Evolutionary conservation across 139 green algal genomes (phyloP).

Genomic region (Tetratostichococcus sp.): DNA sequence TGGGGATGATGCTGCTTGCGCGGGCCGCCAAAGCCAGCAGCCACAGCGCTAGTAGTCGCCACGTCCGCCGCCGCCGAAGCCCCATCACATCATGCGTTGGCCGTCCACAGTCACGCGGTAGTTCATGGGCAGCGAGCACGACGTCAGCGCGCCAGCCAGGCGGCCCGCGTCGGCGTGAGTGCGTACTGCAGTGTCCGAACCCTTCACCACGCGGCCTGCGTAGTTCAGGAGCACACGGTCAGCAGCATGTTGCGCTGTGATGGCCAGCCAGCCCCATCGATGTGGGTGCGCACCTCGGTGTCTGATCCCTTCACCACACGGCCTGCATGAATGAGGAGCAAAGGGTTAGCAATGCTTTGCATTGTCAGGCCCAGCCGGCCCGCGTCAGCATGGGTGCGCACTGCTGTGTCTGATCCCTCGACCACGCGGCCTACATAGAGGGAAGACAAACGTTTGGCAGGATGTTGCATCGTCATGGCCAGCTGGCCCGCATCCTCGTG

Average conservation of each 20-base stretch:
- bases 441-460: no score
- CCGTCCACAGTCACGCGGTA: constrained; percentile 37
- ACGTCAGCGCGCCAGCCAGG: constrained; percentile 1
- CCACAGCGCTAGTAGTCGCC: no score
- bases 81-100: neutral
- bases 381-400: neutral
- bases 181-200: neutral
- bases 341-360: no score
- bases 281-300: no score
- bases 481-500: neutral
- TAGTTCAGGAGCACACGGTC: neutral
- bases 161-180: neutral
- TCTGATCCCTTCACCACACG: no score
- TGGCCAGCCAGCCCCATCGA: no score
- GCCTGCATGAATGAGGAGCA: no score
- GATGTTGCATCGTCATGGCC: neutral
- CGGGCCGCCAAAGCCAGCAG: no score
- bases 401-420: neutral
- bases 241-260: no score
- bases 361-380: neutral
- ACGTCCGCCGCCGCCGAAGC: no score
- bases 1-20: no score
- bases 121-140: constrained; percentile 31
- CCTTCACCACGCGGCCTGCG: constrained; percentile 6
- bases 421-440: constrained; percentile 5